These are phyloP conservation scores for Astrocystis sublimbata DNA, from an alignment of 495 filamentous ascomycete species.

Conservation along the genomic window DNA sequence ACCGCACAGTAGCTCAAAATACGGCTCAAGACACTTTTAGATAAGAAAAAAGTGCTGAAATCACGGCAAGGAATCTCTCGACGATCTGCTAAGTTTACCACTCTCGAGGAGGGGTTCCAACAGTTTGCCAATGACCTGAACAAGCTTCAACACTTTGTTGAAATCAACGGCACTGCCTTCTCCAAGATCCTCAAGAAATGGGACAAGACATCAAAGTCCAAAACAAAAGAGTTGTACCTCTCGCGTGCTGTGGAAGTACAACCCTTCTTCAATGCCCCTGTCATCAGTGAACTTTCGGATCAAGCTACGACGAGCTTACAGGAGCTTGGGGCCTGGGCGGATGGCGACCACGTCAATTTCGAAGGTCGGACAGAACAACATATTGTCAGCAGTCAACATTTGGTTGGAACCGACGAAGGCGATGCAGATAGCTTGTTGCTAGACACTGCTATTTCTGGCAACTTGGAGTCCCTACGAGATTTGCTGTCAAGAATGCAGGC, in stretches of 20 bases:
- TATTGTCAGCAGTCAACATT: slow-evolving; percentile 60
- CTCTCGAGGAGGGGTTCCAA: slow-evolving; percentile 92
- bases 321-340: slow-evolving; percentile 93
- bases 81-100: slow-evolving; percentile 86
- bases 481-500: slow-evolving; percentile 52
- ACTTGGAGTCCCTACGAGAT: slow-evolving; percentile 57
- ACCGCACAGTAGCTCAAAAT: slow-evolving; percentile 73
- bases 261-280: slow-evolving; percentile 94
- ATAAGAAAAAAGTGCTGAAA: slow-evolving; percentile 89
- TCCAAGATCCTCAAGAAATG: slow-evolving; percentile 99
- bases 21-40: slow-evolving; percentile 83
- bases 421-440: slow-evolving; percentile 88
- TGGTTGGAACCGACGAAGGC: slow-evolving; percentile 72
- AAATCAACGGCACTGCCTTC: slow-evolving; percentile 94
- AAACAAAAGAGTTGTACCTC: slow-evolving; percentile 95
- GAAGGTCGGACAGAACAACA: slow-evolving; percentile 63
- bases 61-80: slow-evolving; percentile 76
- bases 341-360: slow-evolving; percentile 86
- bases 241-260: slow-evolving; percentile 96
- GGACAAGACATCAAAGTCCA: slow-evolving; percentile 99
- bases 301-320: slow-evolving; percentile 90
- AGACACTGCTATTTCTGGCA: slow-evolving; percentile 78
- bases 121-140: slow-evolving; percentile 95
- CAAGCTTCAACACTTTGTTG: slow-evolving; percentile 97
- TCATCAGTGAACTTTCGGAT: slow-evolving; percentile 94